Conservation (phyloP, 768 basidiomycete species). For the Crepidotus variabilis region DNA sequence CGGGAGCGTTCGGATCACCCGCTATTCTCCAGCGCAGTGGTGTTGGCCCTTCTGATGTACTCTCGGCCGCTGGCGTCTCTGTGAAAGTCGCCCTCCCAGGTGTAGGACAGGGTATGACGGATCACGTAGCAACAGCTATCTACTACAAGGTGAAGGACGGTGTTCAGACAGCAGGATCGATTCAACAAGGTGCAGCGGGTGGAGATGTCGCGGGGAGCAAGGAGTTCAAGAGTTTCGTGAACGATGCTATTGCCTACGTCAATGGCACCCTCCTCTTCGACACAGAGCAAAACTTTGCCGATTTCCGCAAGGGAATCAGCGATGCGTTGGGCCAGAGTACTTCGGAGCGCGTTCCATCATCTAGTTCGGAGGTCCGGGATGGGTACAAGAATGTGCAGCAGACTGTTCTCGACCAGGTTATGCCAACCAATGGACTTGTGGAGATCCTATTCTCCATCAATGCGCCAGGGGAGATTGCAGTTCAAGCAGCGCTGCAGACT, state of each 20-base stretch:
- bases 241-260: constrained; percentile 60
- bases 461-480: constrained; percentile 29
- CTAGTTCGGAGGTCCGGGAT: constrained; percentile 34
- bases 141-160: not conserved
- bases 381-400: constrained; percentile 52
- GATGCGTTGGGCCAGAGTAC: constrained; percentile 4
- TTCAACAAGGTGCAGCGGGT: not conserved
- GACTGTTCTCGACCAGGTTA: constrained; percentile 31
- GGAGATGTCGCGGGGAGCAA: not conserved
- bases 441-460: constrained; percentile 45
- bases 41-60: constrained; percentile 50
- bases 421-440: constrained; percentile 41
- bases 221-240: constrained; percentile 54
- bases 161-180: not conserved
- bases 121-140: constrained; percentile 28
- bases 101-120: constrained; percentile 49
- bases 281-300: constrained; percentile 13
- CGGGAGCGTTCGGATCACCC: constrained; percentile 51
- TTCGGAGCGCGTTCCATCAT: constrained; percentile 32
- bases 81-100: constrained; percentile 48
- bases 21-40: constrained; percentile 53
- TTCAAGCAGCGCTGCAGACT: constrained; percentile 62
- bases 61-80: constrained; percentile 39
- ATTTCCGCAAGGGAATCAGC: constrained; percentile 13
- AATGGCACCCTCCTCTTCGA: constrained; percentile 48